Base-by-base conservation (phyloP, 1,139 yeast species). In the Spencermartinsiella ligniputridi region DNA sequence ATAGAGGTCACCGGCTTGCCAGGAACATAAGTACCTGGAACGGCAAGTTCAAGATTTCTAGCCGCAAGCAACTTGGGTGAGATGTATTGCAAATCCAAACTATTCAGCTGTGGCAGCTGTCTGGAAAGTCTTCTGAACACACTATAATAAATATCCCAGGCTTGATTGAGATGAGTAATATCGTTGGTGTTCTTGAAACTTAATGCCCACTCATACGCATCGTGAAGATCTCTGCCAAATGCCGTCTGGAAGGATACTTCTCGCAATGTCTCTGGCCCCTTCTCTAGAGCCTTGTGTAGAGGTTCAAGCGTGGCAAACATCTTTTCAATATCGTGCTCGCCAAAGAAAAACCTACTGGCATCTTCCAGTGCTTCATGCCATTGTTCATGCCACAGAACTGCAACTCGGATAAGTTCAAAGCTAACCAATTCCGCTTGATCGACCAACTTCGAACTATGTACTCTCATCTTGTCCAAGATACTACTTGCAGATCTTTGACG, bases 311-410 rank as follows among this genome's bases (percentile, higher is more conserved):
- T 90, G 22, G 86, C 83, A 66, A 85, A 85, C 97, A 92, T 94
- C 62, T 88, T 89, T 47, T 89, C 96, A 8, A 94, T 85, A 60
- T 92, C 88, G 57, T 88, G 94, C 51, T 94, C 98, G 30, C 96
- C 96, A 65, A 89, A 92, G 69, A 85, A 94, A 45, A 86, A 76
- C 49, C 97, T 74, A 3, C 96, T 89, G 0, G 98, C 98, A 68
- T 92, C 97, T 62, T 94, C 99, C 34, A 94, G 71, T 1, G 96
- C 97, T 67, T 90, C 98, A 57, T 90, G 90, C 98, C 99, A 94
- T 62, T 85, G 85, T 60, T 94, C 99, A 57, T 89, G 96, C 97
- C 98, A 90, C 51, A 92, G 69, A 1, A 92, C 97, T 0, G 97
- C 97, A 13, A 89, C 96, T 53, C 98, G 72, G 52, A 94, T 90